These are phyloP conservation scores for Astraeus odoratus DNA, from an alignment of 768 basidiomycete genomes.

Conservation along the genomic window DNA sequence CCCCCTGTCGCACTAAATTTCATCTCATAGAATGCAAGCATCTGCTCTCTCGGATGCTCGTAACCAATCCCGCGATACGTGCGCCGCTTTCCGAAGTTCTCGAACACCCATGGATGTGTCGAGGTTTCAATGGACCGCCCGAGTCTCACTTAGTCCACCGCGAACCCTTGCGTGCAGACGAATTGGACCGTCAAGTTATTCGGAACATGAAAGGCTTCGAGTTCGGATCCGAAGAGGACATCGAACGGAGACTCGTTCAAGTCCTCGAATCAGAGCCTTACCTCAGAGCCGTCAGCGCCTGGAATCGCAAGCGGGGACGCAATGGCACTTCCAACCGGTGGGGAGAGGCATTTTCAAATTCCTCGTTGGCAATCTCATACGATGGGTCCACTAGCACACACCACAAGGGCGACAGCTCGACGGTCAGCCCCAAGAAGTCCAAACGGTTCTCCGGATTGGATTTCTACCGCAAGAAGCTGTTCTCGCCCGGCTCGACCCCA, in stretches of 20 bases:
- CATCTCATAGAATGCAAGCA: constrained; percentile 81
- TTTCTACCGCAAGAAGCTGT: constrained; percentile 87
- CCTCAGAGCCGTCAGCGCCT: constrained; percentile 60
- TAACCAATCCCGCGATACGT: constrained; percentile 82
- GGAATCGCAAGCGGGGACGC: constrained; percentile 64
- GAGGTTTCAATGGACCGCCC: constrained; percentile 76
- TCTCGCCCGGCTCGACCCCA: constrained; percentile 47
- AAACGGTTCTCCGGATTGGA: constrained; percentile 95
- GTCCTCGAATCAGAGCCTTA: constrained; percentile 79
- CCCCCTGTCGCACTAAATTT: constrained; percentile 8
- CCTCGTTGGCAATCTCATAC: constrained; percentile 63
- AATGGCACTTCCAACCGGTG: constrained; percentile 37
- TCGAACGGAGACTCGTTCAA: constrained; percentile 63
- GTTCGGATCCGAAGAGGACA: constrained; percentile 85
- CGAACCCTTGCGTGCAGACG: constrained; percentile 82
- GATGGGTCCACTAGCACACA: constrained; percentile 35
- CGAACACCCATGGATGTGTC: constrained; percentile 86
- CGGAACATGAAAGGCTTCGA: constrained; percentile 94
- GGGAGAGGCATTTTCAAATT: constrained; percentile 55
- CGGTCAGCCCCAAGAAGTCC: constrained; percentile 50
- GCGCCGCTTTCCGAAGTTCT: constrained; percentile 83
- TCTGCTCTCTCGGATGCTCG: constrained; percentile 89
- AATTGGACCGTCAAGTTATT: constrained; percentile 82
- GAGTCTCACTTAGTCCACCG: constrained; percentile 83
- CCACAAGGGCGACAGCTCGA: constrained; percentile 33